Evolutionary conservation across 2,329 filamentous ascomycete species (phyloP), one percentile per base, ranked within the genome.

Genomic region (Ophiocordyceps sinensis): DNA sequence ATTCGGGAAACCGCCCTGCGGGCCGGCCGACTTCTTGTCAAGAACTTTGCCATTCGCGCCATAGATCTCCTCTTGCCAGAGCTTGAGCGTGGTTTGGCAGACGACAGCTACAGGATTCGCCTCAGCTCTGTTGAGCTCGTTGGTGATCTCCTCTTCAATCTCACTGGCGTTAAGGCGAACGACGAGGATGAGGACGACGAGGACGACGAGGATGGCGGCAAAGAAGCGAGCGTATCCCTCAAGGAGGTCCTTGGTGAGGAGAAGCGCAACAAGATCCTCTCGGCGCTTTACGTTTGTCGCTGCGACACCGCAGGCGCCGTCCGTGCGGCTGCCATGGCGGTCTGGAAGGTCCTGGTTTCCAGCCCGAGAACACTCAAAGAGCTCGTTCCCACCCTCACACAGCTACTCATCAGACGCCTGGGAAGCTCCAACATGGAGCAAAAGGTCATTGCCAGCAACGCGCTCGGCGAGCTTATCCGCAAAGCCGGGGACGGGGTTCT

Each of bases 401-500:
- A 95, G 59, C 78, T 98, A 47, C 82, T 98, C 52, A 96, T 98
- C 58, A 79, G 85, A 44, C 84, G 91, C 38, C 75, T 98, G 51
- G 91, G 87, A 46, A 96, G 88, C 59, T 83, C 88, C 37, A 96
- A 95, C 56, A 88, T 94, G 81, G 91, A 98, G 61, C 91, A 98
- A 62, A 96, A 95, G 68, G 83, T 94, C 51, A 98, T 98, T 68
- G 91, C 93, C 49, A 89, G 89, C 59, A 96, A 96, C 60, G 87
- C 91, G 38, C 73, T 98, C 42, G 91, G 91, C 55, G 91, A 98
- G 59, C 77, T 98, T 49, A 96, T 98, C 55, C 82, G 91, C 54
- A 95, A 94, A 63, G 89, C 91, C 54, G 91, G 93, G 46, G 91
- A 98, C 59, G 83, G 86, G 42, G 88, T 98, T 43, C 70, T 98